These are phyloP conservation scores for Thuja plicata DNA, from an alignment of 83 land plant genomes.

Conservation along the genomic window DNA sequence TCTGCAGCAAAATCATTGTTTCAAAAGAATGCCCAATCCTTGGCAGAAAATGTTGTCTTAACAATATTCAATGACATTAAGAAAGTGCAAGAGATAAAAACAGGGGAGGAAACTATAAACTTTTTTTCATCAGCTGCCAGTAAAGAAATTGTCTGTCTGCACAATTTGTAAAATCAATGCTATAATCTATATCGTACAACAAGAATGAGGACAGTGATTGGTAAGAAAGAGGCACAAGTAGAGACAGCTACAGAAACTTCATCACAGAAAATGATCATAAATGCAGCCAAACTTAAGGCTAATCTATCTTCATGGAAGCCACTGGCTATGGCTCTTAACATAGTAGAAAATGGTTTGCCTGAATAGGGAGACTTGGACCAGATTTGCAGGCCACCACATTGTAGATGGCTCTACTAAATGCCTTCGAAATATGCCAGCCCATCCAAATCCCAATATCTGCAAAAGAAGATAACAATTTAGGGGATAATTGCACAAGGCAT, in stretches of 20 bases:
- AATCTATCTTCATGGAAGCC: background rate
- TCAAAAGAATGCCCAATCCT: background rate
- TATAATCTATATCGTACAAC: background rate
- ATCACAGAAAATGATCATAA: background rate
- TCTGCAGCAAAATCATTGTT: constrained; percentile 28
- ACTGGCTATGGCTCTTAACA: background rate
- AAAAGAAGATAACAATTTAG: background rate
- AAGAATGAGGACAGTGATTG: background rate
- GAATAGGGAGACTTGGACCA: constrained; percentile 66
- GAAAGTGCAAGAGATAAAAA: background rate
- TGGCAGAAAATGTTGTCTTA: background rate
- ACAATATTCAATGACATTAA: background rate
- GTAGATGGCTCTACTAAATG: constrained; percentile 72
- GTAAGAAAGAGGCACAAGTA: background rate
- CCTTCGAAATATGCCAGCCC: constrained; percentile 53
- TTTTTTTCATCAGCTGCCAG: background rate
- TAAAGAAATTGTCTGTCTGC: background rate
- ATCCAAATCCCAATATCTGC: constrained; percentile 56
- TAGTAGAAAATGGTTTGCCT: constrained; percentile 15
- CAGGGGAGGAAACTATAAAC: background rate
- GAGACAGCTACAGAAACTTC: background rate
- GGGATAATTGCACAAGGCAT: too few relatives aligned
- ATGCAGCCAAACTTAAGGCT: background rate
- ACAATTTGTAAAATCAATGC: background rate
- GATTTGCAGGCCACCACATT: constrained; percentile 88